Conservation (phyloP, 208 protist species). For the Acanthamoeba lenticulata region DNA sequence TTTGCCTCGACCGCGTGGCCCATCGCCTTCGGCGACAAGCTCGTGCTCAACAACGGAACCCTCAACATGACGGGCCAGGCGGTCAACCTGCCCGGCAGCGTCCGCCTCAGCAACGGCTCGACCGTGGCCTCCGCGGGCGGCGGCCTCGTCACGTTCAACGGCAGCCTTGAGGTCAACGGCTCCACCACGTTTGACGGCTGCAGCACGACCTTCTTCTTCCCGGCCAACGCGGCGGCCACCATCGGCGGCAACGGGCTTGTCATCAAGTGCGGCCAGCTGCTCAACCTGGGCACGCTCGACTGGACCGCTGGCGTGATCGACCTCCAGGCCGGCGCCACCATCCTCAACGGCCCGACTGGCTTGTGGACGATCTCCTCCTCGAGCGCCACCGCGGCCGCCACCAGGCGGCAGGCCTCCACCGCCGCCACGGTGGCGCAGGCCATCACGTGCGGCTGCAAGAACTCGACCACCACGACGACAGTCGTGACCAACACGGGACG, state of each 20-base stretch:
- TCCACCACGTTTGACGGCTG: conserved; percentile 17
- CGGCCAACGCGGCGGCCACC: not conserved
- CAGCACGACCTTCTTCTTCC: conserved; percentile 17
- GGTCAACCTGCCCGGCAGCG: conserved; percentile 51
- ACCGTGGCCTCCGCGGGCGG: not conserved
- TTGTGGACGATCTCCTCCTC: not conserved
- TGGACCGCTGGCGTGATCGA: not conserved
- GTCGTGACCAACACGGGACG: not conserved
- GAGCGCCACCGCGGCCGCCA: too few relatives aligned
- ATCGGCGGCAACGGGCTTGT: conserved; percentile 1
- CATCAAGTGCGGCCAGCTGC: not conserved
- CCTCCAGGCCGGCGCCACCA: not conserved
- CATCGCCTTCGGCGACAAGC: not conserved
- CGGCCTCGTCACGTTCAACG: conserved; percentile 37
- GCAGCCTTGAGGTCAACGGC: not conserved
- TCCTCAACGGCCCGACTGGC: not conserved
- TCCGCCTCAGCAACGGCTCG: not conserved
- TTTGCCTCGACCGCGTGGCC: not conserved
- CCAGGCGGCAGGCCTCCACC: too few relatives aligned
- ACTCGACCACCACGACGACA: not conserved
- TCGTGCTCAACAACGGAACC: not conserved
- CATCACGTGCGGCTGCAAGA: not conserved
- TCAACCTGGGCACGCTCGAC: not conserved
- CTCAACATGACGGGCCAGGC: not conserved
- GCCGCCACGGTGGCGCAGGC: too few relatives aligned